phyloP scores from a whole-genome alignment of 495 filamentous ascomycete genomes.

The Tuber magnatum region DNA sequence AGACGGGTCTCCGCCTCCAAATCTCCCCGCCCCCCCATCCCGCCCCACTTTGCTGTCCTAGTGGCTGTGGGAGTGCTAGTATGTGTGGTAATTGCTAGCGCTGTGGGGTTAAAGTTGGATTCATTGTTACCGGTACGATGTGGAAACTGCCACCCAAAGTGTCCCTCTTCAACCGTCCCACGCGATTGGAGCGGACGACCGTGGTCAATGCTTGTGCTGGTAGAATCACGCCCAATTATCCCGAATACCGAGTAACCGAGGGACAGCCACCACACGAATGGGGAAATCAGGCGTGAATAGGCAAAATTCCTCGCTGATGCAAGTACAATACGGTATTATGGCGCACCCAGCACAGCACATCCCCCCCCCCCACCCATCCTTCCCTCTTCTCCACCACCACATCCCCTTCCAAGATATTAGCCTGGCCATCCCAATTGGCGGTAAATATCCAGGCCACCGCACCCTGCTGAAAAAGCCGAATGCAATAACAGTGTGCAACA shows the following conservation, averaged over 20 bases:
- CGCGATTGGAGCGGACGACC: not conserved
- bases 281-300: not conserved
- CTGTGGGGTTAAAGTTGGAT: not conserved
- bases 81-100: not conserved
- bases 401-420: not conserved
- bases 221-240: not conserved
- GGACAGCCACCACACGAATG: not conserved
- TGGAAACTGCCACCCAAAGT: not conserved
- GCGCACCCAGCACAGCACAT: not conserved
- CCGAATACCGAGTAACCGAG: conserved; percentile 2
- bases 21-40: not conserved
- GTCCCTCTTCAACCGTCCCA: not conserved
- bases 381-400: not conserved
- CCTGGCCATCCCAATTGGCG: not conserved
- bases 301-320: not conserved
- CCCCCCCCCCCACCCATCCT: not conserved
- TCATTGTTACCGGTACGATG: too few species aligned
- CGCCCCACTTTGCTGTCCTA: not conserved
- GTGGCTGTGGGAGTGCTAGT: not conserved
- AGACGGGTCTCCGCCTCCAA: not conserved
- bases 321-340: too few species aligned
- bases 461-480: not conserved
- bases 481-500: not conserved
- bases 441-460: not conserved
- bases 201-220: not conserved